phyloP scores from a whole-genome alignment of 345 rosid genomes.

The rapeseed (Brassica napus) region DNA sequence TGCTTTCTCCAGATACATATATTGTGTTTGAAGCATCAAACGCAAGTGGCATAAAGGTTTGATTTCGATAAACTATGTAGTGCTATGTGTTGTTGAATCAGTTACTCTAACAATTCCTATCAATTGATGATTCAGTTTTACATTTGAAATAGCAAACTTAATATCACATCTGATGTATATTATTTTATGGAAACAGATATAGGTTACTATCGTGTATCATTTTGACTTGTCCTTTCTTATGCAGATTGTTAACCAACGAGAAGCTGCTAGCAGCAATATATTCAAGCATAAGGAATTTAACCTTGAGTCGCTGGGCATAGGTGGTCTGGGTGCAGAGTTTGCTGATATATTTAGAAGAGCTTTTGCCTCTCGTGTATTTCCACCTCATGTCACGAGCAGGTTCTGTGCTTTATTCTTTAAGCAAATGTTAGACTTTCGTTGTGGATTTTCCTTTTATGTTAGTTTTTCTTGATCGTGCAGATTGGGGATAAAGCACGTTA shows the following conservation, averaged over 20 bases:
- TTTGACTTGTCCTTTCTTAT: slow-evolving; percentile 17
- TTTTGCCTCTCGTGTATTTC: slow-evolving; percentile 99
- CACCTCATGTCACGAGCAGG: slow-evolving; percentile 93
- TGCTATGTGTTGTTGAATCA: slow-evolving; percentile 6
- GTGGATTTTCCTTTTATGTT: slow-evolving; percentile 22
- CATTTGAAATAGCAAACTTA: slow-evolving; percentile 2
- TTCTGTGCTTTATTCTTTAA: slow-evolving; percentile 40
- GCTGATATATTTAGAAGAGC: slow-evolving; percentile 99
- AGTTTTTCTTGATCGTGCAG: slow-evolving; percentile 51
- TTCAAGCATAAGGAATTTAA: slow-evolving; percentile 95
- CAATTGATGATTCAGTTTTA: background rate
- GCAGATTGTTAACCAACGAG: slow-evolving; percentile 95
- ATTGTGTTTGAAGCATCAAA: slow-evolving; percentile 84
- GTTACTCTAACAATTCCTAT: background rate
- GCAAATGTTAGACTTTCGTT: slow-evolving; percentile 11
- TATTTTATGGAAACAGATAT: slow-evolving; percentile 5
- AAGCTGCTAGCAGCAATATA: slow-evolving; percentile 93
- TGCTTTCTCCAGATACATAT: slow-evolving; percentile 80
- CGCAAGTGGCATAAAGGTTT: slow-evolving; percentile 93
- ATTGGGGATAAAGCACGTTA: slow-evolving; percentile 97
- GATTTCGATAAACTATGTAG: slow-evolving; percentile 14
- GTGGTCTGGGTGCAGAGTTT: slow-evolving; percentile 97
- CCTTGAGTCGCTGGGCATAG: slow-evolving; percentile 95
- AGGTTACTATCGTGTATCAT: slow-evolving; percentile 9
- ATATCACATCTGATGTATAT: slow-evolving; percentile 8